Conservation (phyloP, 352 stramenopile species). For the Phytopythium montanum region DNA sequence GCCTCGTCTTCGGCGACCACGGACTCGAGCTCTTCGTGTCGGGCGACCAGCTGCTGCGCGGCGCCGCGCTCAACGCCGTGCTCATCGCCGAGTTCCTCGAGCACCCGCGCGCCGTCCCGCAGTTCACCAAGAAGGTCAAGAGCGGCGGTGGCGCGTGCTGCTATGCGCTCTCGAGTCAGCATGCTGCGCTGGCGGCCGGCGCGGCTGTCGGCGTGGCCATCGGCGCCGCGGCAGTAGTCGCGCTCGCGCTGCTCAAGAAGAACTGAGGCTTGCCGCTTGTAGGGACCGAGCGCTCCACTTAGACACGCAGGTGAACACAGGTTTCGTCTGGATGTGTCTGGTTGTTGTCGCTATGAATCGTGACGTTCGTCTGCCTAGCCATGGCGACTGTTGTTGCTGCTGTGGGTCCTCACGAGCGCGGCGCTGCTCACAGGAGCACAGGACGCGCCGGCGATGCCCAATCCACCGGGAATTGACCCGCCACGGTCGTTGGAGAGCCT, state of each 20-base stretch:
- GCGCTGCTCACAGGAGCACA: conserved; percentile 29
- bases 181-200: conserved; percentile 32
- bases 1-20: conserved; percentile 94
- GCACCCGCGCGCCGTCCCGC: conserved; percentile 46
- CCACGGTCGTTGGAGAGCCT: not conserved
- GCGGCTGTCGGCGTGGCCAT: conserved; percentile 28
- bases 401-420: conserved; percentile 27
- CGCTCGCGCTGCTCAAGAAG: conserved; percentile 38
- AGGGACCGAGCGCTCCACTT: not conserved
- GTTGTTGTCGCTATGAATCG: not conserved
- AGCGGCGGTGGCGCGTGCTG: not conserved
- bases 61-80: conserved; percentile 97
- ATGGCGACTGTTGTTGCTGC: conserved; percentile 22
- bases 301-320: not conserved
- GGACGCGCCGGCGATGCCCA: conserved; percentile 36
- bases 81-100: conserved; percentile 94
- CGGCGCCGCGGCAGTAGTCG: conserved; percentile 35
- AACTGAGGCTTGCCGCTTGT: conserved; percentile 18
- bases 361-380: not conserved
- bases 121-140: conserved; percentile 69
- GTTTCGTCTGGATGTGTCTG: not conserved
- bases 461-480: conserved; percentile 5
- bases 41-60: conserved; percentile 96
- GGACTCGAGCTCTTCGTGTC: conserved; percentile 98
- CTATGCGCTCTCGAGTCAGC: conserved; percentile 30